Percentiles rank a stretch among this genome's conserved stretches.
phyloP scores from a whole-genome alignment of 2,329 filamentous ascomycete species.

The Colletotrichum spinosum region DNA sequence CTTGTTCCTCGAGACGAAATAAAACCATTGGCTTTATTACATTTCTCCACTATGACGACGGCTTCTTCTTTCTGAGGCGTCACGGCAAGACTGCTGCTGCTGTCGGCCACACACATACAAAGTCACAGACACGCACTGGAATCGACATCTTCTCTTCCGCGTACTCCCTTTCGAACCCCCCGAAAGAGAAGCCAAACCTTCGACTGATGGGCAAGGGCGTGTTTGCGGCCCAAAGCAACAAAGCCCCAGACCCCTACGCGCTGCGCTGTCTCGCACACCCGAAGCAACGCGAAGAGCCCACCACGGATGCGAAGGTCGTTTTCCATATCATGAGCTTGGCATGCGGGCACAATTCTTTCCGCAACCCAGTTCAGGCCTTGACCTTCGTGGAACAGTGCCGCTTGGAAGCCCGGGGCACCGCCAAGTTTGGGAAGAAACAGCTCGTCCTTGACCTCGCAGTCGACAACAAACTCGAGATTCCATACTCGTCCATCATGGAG shows the following conservation, averaged over 20 bases:
- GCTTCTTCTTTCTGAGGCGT: slow-evolving; percentile 52
- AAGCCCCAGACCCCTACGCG: slow-evolving; percentile 48
- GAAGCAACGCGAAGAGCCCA: slow-evolving; percentile 37
- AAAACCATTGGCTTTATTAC: slow-evolving; percentile 52
- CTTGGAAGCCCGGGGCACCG: slow-evolving; percentile 48
- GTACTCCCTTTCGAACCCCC: too few relatives aligned
- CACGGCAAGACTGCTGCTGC: slow-evolving; percentile 45
- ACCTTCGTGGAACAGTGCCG: slow-evolving; percentile 57
- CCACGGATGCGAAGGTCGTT: slow-evolving; percentile 39
- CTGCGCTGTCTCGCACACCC: slow-evolving; percentile 49
- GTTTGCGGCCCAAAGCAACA: slow-evolving; percentile 49
- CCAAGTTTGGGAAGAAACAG: slow-evolving; percentile 55
- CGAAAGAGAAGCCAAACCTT: slow-evolving; percentile 43
- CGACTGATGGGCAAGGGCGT: slow-evolving; percentile 45
- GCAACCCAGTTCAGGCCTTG: slow-evolving; percentile 44
- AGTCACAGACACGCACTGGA: too few relatives aligned
- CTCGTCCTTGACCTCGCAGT: slow-evolving; percentile 53
- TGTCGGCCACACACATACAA: slow-evolving; percentile 20
- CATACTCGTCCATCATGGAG: slow-evolving; percentile 60
- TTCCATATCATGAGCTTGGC: slow-evolving; percentile 41
- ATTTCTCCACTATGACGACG: slow-evolving; percentile 56
- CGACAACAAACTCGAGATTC: slow-evolving; percentile 50
- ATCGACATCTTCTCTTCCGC: too few relatives aligned
- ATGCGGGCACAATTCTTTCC: slow-evolving; percentile 63
- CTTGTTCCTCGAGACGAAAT: slow-evolving; percentile 54